These are phyloP conservation scores for Haplosporangium gracile DNA, from an alignment of 192 early-diverging fungal genomes.

Conservation along the genomic window DNA sequence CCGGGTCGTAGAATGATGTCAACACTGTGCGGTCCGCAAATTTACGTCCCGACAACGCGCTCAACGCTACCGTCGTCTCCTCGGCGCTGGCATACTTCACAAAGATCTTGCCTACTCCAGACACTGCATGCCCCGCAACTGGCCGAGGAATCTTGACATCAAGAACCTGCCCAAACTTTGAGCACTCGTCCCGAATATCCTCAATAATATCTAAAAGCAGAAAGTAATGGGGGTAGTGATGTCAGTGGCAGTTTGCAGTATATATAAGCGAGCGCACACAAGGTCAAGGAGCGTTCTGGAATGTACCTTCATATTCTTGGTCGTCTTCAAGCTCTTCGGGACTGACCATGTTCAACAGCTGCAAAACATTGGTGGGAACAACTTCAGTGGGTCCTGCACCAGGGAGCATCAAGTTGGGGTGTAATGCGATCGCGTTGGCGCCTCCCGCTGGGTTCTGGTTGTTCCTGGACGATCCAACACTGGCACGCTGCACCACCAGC, in stretches of 20 bases:
- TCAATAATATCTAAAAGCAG: slow-evolving; percentile 81
- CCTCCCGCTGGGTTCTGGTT: slow-evolving; percentile 54
- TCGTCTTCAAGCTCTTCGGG: slow-evolving; percentile 87
- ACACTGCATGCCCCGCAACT: slow-evolving; percentile 59
- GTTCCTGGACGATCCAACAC: slow-evolving; percentile 79
- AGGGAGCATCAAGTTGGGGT: slow-evolving; percentile 63
- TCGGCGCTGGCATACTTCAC: slow-evolving; percentile 76
- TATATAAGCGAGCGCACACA: not conserved
- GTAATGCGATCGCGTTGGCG: slow-evolving; percentile 59
- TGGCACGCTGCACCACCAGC: slow-evolving; percentile 94
- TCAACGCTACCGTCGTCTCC: slow-evolving; percentile 76
- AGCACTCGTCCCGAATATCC: slow-evolving; percentile 92
- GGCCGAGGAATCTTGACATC: slow-evolving; percentile 91
- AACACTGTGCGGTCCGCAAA: slow-evolving; percentile 95
- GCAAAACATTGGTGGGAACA: slow-evolving; percentile 83
- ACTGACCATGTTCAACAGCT: slow-evolving; percentile 97
- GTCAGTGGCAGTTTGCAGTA: not conserved
- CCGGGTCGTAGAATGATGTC: slow-evolving; percentile 84
- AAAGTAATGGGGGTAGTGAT: not conserved
- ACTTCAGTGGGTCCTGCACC: slow-evolving; percentile 64
- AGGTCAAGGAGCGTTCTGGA: not conserved
- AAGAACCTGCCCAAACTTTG: slow-evolving; percentile 85
- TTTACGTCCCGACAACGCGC: slow-evolving; percentile 90
- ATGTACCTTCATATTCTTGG: slow-evolving; percentile 84
- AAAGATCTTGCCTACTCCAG: slow-evolving; percentile 95